Conservation (phyloP, 169 alveolate genomes). For the Eimeria tenella region DNA sequence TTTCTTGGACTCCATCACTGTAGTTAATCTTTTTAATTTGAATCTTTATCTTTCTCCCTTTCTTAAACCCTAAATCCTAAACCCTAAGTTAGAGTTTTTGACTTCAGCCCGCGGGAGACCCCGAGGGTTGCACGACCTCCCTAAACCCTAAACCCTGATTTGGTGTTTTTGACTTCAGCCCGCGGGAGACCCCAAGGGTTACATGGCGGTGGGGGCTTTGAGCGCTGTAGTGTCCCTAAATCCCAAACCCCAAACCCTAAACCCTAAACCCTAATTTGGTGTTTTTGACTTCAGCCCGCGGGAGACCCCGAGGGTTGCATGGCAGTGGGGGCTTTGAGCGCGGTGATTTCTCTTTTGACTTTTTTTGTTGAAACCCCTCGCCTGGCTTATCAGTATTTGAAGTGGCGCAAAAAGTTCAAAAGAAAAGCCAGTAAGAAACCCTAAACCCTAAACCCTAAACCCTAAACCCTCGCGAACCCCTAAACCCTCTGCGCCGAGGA, state of each 20-base stretch:
- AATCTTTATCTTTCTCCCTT: neutral
- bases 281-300: neutral
- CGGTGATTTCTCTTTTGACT: neutral
- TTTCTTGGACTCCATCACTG: no score
- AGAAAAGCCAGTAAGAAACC: neutral
- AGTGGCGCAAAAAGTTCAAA: neutral
- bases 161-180: neutral
- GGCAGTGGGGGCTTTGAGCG: neutral
- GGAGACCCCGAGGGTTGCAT: constrained; percentile 43
- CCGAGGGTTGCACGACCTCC: neutral
- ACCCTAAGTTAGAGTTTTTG: no score
- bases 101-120: constrained; percentile 21
- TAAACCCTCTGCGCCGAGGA: neutral
- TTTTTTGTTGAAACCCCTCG: neutral
- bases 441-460: neutral
- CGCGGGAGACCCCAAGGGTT: constrained; percentile 22
- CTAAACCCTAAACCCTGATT: no score
- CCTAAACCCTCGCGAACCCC: neutral
- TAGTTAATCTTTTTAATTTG: no score
- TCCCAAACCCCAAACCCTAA: no score
- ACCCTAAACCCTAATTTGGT: no score
- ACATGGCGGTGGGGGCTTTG: neutral
- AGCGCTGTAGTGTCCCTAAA: neutral
- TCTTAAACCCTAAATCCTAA: neutral
- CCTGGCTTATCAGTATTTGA: neutral